Percentiles rank a stretch among this genome's conserved stretches.
Conservation (phyloP, 2,329 filamentous ascomycete genomes). For the Lachnellula willkommii region DNA sequence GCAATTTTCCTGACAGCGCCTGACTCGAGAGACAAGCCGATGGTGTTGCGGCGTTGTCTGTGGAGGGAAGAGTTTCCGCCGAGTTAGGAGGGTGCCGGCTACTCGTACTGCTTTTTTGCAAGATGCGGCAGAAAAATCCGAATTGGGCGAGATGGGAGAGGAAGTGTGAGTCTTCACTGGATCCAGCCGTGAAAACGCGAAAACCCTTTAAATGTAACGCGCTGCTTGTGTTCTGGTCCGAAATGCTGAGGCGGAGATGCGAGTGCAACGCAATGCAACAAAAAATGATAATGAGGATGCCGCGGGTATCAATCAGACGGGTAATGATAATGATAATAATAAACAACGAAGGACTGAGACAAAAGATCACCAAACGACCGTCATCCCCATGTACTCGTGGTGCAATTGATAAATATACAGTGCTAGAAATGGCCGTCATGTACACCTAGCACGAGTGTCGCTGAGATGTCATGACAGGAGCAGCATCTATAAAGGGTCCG, state of each 20-base stretch:
- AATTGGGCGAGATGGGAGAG: conserved; percentile 3
- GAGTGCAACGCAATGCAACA: not conserved
- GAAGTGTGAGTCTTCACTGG: conserved; percentile 22
- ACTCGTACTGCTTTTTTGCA: conserved; percentile 6
- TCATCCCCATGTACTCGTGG: conserved; percentile 15
- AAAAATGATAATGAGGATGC: conserved; percentile 1
- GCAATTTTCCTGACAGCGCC: not conserved
- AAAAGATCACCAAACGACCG: conserved; percentile 24
- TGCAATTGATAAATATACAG: conserved; percentile 28
- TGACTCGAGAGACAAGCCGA: not conserved
- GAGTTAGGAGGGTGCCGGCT: conserved; percentile 1
- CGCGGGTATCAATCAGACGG: not conserved
- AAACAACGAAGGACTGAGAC: conserved; percentile 23
- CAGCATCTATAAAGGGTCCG: conserved; percentile 18
- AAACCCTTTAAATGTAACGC: conserved; percentile 9
- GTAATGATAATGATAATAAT: not conserved
- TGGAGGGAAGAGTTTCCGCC: conserved; percentile 3
- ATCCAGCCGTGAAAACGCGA: conserved; percentile 27
- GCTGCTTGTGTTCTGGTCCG: not conserved
- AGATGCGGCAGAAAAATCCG: conserved; percentile 11
- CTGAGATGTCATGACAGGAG: conserved; percentile 25
- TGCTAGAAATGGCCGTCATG: conserved; percentile 15
- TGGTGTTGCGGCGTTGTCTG: conserved; percentile 1
- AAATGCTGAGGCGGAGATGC: not conserved
- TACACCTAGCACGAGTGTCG: conserved; percentile 22